Percentiles rank a stretch among this genome's conserved stretches.
These are phyloP conservation scores for Rutidosis leptorrhynchoides DNA, from an alignment of 129 eudicot genomes.

Conservation along the genomic window DNA sequence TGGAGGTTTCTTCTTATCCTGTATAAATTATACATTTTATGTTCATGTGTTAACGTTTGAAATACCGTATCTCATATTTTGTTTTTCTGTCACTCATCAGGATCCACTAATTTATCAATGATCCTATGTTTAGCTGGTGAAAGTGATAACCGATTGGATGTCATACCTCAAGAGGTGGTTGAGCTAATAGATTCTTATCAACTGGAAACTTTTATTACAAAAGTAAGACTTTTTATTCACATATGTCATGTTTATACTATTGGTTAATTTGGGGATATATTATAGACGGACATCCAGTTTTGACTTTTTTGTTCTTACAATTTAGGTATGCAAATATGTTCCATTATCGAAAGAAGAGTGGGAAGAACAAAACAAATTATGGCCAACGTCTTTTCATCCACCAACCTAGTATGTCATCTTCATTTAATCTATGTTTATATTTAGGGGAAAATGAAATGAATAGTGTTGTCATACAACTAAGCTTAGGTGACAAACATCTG, in stretches of 20 bases:
- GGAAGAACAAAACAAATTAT: conserved; percentile 85
- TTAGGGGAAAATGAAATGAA: neutral
- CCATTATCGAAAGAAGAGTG: conserved; percentile 88
- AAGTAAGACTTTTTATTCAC: conserved; percentile 52
- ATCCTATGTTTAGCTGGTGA: conserved; percentile 70
- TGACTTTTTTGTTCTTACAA: neutral
- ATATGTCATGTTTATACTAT: conserved; percentile 5
- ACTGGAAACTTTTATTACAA: conserved; percentile 70
- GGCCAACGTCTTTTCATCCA: conserved; percentile 98
- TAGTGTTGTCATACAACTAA: neutral
- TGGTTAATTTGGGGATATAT: conserved; percentile 5
- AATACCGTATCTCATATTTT: conserved; percentile 13
- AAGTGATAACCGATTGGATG: conserved; percentile 34
- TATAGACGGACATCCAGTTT: conserved; percentile 1
- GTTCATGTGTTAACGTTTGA: neutral
- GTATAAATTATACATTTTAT: neutral
- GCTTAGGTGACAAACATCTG: neutral
- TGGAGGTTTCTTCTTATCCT: conserved; percentile 43
- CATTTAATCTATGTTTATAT: neutral
- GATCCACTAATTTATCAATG: conserved; percentile 46
- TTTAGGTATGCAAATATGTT: conserved; percentile 77
- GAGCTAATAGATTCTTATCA: conserved; percentile 65
- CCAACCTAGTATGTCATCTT: conserved; percentile 69
- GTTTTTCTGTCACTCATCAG: conserved; percentile 38
- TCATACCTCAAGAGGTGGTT: conserved; percentile 51